These are phyloP conservation scores for Fraxinus xanthoxyloides DNA, from an alignment of 305 asterid genomes.

Conservation along the genomic window DNA sequence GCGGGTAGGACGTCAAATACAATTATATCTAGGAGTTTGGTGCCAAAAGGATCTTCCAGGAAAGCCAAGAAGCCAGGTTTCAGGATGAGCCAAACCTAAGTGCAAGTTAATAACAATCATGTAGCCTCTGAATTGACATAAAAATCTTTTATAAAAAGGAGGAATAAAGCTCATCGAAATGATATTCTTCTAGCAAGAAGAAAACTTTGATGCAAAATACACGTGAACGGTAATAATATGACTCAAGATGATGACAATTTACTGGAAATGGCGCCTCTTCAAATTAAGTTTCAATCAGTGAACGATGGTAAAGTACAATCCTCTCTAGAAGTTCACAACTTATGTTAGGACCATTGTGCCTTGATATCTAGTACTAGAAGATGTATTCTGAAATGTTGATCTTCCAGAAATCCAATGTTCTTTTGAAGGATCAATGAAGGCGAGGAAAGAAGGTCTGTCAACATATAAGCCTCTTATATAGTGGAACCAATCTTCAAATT, in stretches of 20 bases:
- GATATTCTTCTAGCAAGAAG: slow-evolving; percentile 7
- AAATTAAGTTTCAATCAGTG: not conserved
- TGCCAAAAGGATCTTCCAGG: slow-evolving; percentile 71
- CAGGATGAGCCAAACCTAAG: slow-evolving; percentile 93
- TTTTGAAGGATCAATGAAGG: not conserved
- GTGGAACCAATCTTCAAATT: not conserved
- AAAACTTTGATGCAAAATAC: slow-evolving; percentile 1
- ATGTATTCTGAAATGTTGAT: not conserved
- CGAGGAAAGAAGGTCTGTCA: not conserved
- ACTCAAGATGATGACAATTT: not conserved
- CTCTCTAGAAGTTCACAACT: not conserved
- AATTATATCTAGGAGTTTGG: slow-evolving; percentile 70
- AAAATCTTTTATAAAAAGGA: not conserved
- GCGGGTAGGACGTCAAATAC: slow-evolving; percentile 62
- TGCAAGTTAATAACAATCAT: slow-evolving; percentile 22
- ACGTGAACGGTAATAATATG: not conserved
- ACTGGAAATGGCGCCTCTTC: slow-evolving; percentile 3
- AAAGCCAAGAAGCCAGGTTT: slow-evolving; percentile 93
- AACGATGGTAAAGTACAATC: not conserved
- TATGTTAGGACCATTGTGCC: not conserved
- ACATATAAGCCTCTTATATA: not conserved
- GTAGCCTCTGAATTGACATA: slow-evolving; percentile 8
- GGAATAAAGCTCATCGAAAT: not conserved
- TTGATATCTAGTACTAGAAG: not conserved
- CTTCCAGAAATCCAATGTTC: not conserved